Base-by-base conservation (phyloP, 768 basidiomycete genomes). In the Suillus subalutaceus region DNA sequence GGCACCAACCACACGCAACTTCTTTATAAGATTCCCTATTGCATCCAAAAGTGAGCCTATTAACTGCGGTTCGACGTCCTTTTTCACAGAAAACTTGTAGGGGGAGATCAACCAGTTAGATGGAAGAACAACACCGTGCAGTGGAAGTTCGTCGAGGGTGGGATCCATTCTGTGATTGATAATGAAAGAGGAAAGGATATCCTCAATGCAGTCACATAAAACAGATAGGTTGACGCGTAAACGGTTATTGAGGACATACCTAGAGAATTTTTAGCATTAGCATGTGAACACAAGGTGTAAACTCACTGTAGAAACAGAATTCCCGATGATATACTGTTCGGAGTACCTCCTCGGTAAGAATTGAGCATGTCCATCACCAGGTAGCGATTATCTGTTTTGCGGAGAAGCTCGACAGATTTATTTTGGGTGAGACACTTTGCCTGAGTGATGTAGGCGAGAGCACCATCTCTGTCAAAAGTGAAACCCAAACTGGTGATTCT, bases 61-160 rank as follows among this genome's bases (percentile, higher is more conserved):
- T 15, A 68, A 18, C 18, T 32, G 16, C 44, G 65, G 56, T 30
- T 16, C 10, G 46, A 66, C 41, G 9, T 66, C 61, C 65, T 70
- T 71, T 43, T 68, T 52, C 0, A 2, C n/a, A 13, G 43, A 73
- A 61, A 71, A 68, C 62, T 67, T 69, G 12, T 65, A 63, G 59
- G 70, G 53, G 35, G 43, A 23, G n/a, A 76, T 50, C 35, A 88
- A 70, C 88, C 88, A 90, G 64, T 81, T 83, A 1, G 80, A 81
- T 0, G 89, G 89, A 41, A 90, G 78, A 7, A 83, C 82, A 32
- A 86, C 68, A 18, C 79, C 78, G 70, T 89, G 83, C 0, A 87
- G 72, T 56, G 53, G 69, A 57, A 3, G 52, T 20, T 15, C 66
- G 0, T 55, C 65, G 8, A 10, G 12, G 9, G 18, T 26, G 26